These are phyloP conservation scores for Clitocybe nebularis DNA, from an alignment of 1,284 basidiomycete genomes.

Conservation along the genomic window DNA sequence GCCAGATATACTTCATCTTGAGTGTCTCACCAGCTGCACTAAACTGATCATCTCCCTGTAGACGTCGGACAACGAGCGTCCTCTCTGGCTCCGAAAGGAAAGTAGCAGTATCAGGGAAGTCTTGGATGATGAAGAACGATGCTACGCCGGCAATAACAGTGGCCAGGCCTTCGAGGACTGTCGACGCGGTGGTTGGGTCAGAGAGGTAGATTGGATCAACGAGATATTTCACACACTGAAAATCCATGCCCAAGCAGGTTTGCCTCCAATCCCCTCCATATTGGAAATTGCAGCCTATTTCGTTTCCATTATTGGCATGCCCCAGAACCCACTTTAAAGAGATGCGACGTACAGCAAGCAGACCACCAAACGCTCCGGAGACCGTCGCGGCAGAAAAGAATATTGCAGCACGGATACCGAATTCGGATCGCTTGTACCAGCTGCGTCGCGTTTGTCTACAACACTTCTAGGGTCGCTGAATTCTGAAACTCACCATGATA, in stretches of 20 bases:
- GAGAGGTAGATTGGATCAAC: too few relatives aligned
- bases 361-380: conserved; percentile 67
- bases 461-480: not conserved
- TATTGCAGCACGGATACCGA: conserved; percentile 58
- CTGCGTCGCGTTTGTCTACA: conserved; percentile 22
- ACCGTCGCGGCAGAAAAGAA: conserved; percentile 76
- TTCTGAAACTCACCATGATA: conserved; percentile 50
- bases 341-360: conserved; percentile 49
- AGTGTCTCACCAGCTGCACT: conserved; percentile 69
- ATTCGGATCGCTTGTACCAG: conserved; percentile 71
- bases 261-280: conserved; percentile 64
- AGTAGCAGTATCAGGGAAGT: conserved; percentile 78
- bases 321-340: not conserved
- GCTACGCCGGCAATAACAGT: conserved; percentile 63
- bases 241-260: conserved; percentile 68
- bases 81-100: conserved; percentile 71
- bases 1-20: conserved; percentile 55
- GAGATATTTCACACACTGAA: conserved; percentile 40
- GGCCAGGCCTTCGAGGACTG: conserved; percentile 40
- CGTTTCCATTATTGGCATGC: not conserved
- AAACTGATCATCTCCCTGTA: conserved; percentile 70
- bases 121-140: conserved; percentile 76
- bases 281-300: conserved; percentile 61
- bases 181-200: conserved; percentile 3
- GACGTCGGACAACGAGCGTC: conserved; percentile 59